Percentiles rank a stretch among this genome's conserved stretches.
These are phyloP conservation scores for Mrakia hoshinonis DNA, from an alignment of 768 basidiomycete genomes.

Conservation along the genomic window DNA sequence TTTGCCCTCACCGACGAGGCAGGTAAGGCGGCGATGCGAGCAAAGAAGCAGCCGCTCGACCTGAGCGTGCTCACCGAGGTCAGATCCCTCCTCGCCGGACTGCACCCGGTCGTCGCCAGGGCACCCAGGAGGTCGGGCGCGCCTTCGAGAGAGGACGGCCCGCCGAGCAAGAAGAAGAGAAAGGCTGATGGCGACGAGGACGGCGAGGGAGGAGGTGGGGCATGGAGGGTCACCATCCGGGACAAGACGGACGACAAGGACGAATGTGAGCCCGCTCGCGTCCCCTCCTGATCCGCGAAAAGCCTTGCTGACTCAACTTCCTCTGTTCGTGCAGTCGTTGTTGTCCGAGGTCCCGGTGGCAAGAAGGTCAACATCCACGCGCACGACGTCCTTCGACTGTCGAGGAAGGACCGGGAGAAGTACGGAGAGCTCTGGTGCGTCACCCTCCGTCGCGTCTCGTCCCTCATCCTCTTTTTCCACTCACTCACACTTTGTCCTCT, in stretches of 20 bases:
- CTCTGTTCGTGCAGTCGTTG: not conserved
- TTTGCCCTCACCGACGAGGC: not conserved
- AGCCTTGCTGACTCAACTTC: not conserved
- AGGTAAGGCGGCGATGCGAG: not conserved
- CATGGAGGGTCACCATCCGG: not conserved
- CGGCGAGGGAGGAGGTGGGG: too few relatives aligned
- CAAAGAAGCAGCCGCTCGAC: not conserved
- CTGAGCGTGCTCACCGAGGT: not conserved
- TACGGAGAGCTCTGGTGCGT: conserved; percentile 8
- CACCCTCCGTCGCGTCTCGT: not conserved
- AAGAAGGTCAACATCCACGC: not conserved
- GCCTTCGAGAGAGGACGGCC: not conserved
- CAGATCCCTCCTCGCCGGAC: too few relatives aligned
- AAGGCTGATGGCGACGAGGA: not conserved
- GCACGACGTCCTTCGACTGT: not conserved
- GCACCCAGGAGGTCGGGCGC: not conserved
- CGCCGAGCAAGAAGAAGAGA: not conserved
- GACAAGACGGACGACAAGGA: not conserved
- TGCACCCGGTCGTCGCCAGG: not conserved
- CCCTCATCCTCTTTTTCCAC: not conserved
- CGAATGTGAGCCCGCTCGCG: conserved; percentile 10
- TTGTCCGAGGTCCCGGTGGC: not conserved
- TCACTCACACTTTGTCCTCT: not conserved
- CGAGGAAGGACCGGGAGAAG: not conserved
- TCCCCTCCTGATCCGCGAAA: too few relatives aligned